Conservation (phyloP, 805 yeast species). For the Cyberlindnera xishuangbannaensis region DNA sequence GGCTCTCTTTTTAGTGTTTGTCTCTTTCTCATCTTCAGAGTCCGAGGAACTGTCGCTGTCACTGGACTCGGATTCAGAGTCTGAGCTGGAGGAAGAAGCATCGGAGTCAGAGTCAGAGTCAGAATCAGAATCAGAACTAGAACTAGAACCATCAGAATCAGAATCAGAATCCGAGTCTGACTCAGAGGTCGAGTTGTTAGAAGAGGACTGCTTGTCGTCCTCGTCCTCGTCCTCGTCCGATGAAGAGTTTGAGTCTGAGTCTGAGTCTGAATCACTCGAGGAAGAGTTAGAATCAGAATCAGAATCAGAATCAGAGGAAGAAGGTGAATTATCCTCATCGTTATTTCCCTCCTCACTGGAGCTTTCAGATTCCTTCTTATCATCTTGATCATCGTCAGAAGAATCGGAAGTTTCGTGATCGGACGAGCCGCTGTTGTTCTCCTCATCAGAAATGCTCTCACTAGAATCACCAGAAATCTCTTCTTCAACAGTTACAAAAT, state of each 20-base stretch:
- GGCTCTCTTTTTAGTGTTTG: constrained; percentile 9
- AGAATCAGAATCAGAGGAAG: constrained; percentile 21
- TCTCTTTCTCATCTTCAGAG: constrained; percentile 26
- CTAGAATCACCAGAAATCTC: constrained; percentile 6
- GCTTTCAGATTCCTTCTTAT: background rate
- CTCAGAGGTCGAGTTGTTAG: constrained; percentile 20
- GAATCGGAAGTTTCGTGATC: constrained; percentile 1
- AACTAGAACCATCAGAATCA: constrained; percentile 11
- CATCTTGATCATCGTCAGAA: constrained; percentile 1
- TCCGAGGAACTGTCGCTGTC: constrained; percentile 14
- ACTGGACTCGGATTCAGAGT: constrained; percentile 19
- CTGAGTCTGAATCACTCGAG: constrained; percentile 16
- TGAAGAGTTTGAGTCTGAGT: too few species aligned
- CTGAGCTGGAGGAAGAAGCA: constrained; percentile 18
- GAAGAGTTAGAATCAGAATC: constrained; percentile 4
- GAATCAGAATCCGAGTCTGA: constrained; percentile 13
- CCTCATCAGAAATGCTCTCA: constrained; percentile 1
- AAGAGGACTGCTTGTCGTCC: constrained; percentile 5
- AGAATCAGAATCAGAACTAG: constrained; percentile 23
- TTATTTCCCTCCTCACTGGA: background rate
- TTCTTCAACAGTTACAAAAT: constrained; percentile 6
- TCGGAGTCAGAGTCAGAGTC: constrained; percentile 19
- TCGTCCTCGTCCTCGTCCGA: constrained; percentile 1
- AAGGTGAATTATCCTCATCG: constrained; percentile 3
- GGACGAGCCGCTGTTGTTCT: constrained; percentile 7